Evolutionary conservation across 257 asterid genomes (phyloP).

Genomic region (Cruciata laevipes): DNA sequence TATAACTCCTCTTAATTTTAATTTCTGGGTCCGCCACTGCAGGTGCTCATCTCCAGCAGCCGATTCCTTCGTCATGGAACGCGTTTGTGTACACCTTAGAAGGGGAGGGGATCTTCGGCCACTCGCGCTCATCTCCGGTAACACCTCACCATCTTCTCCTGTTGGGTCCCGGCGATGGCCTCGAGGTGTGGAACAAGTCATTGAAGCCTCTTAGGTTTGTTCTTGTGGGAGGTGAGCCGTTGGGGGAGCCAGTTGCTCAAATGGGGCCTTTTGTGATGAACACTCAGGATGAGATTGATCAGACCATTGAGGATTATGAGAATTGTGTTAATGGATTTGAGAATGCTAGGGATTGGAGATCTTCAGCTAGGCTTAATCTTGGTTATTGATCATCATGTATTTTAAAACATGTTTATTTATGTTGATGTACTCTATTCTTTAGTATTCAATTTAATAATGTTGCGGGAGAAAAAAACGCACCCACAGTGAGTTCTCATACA

Average conservation of each 20-base stretch:
- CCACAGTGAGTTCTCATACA: too few species aligned
- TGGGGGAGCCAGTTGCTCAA: conserved; percentile 77
- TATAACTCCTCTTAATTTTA: too few species aligned
- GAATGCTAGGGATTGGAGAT: conserved; percentile 78
- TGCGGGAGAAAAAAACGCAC: neutral
- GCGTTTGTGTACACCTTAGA: conserved; percentile 77
- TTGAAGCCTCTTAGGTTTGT: conserved; percentile 47
- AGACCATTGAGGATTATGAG: conserved; percentile 68
- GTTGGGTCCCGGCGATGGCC: conserved; percentile 52
- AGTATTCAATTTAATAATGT: neutral
- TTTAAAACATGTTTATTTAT: neutral
- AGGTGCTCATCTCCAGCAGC: conserved; percentile 52
- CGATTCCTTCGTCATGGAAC: conserved; percentile 57
- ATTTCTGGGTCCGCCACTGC: too few species aligned
- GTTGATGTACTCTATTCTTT: neutral
- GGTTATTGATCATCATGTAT: conserved; percentile 26
- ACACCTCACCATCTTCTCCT: conserved; percentile 61
- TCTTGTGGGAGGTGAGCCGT: conserved; percentile 71
- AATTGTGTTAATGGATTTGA: conserved; percentile 70
- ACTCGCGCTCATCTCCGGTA: conserved; percentile 30
- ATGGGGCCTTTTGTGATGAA: conserved; percentile 93
- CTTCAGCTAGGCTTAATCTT: conserved; percentile 31
- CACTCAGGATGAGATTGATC: conserved; percentile 63
- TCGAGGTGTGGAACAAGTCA: conserved; percentile 63
- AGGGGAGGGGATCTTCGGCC: conserved; percentile 65